Conservation (phyloP, 768 basidiomycete genomes). For the Podaxis sp. region DNA sequence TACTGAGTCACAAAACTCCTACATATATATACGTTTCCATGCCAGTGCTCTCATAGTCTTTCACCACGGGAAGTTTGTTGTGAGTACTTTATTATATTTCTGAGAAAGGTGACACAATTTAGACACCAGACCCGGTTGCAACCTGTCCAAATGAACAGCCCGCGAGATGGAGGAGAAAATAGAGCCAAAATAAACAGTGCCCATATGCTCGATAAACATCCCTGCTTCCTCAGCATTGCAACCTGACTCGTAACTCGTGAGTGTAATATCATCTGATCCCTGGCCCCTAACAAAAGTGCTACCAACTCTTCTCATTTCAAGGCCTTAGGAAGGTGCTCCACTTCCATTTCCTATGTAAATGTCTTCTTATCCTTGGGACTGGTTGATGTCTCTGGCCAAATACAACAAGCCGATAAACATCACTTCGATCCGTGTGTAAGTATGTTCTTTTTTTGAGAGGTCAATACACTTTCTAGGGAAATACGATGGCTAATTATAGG, state of each 20-base stretch:
- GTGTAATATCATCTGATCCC: background rate
- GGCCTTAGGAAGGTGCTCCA: background rate
- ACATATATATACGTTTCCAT: constrained; percentile 3
- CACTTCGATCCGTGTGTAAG: background rate
- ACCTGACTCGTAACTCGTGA: constrained; percentile 50
- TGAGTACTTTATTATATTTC: background rate
- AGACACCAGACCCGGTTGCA: background rate
- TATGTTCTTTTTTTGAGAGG: background rate
- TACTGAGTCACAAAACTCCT: background rate
- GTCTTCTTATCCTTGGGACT: no score
- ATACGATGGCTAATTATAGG: background rate
- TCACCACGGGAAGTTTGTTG: background rate
- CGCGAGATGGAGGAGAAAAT: background rate
- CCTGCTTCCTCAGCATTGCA: constrained; percentile 90
- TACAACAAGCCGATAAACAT: no score
- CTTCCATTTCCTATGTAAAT: background rate
- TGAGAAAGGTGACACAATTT: background rate
- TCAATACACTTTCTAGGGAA: background rate
- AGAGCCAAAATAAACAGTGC: background rate
- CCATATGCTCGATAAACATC: constrained; percentile 21
- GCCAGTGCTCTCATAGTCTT: background rate
- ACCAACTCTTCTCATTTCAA: background rate
- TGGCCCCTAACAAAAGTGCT: background rate
- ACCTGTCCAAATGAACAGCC: background rate
- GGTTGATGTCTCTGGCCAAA: no score